Base-by-base conservation (phyloP, 306 rosid genomes). In the Medicago arabica region DNA sequence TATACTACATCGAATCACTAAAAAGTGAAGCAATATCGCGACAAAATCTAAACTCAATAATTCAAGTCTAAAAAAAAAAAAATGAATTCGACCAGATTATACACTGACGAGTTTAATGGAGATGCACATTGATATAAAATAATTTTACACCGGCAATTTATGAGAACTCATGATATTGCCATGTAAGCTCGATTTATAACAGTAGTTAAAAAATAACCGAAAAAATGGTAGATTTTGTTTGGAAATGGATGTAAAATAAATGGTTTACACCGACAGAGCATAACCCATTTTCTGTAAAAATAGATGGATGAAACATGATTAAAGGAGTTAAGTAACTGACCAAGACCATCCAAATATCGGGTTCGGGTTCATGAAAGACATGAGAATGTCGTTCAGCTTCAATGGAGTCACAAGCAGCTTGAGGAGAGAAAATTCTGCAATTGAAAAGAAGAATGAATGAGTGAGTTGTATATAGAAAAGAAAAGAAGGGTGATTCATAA, bases 291-390 rank as follows among this genome's bases (percentile, higher is more conserved):
- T 47, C 16, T 4, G 17, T n/a, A n/a, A n/a, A n/a, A n/a, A n/a
- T 9, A 54, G 2, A 54, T 54, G 9, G 18, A 9, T 54, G 25
- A 54, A 54, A 17, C 7, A 57, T 53, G 11, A 51, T 51, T 17
- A 49, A 49, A 15, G 17, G 15, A 38, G 64, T 23, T 46, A 17
- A 66, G 77, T 31, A 28, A 72, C 87, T 18, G 49, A 92, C 99
- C 97, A 95, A 88, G 55, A 92, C 87, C 84, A 95, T 90, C 99
- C 99, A 96, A 38, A 96, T 92, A 85, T 96, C 98, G 1, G 93
- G 90, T 74, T 96, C 99, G 7, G 96, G 83, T 90, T 96, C 93
- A 50, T 70, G 74, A 72, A 96, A 96, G 2, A 96, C 87, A 60
- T 96, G 98, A 25, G 92, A 90, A 59, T 96, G 97, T 54, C 79